These are phyloP conservation scores for Populus pruinosa DNA, from an alignment of 345 rosid genomes.

Conservation along the genomic window DNA sequence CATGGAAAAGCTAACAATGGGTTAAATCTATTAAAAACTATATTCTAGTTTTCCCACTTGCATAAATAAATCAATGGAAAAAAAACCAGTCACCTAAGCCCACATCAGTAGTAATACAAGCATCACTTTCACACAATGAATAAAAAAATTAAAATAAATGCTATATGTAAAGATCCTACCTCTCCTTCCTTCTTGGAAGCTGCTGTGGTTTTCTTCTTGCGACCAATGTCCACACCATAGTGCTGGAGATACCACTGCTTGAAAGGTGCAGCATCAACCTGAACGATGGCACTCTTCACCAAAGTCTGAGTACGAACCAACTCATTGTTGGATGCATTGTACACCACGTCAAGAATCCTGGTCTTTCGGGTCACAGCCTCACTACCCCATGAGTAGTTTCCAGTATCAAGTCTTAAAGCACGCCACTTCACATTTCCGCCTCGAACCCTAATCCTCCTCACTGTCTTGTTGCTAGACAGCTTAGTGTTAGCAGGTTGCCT, in stretches of 20 bases:
- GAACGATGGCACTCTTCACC: conserved; percentile 29
- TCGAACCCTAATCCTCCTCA: conserved; percentile 29
- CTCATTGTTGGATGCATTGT: conserved; percentile 33
- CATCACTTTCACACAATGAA: not conserved
- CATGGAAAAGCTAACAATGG: not conserved
- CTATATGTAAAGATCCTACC: not conserved
- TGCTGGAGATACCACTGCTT: conserved; percentile 35
- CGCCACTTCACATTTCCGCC: conserved; percentile 36
- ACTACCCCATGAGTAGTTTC: conserved; percentile 35
- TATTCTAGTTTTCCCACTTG: too few species aligned
- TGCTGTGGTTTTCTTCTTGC: conserved; percentile 22
- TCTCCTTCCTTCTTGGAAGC: conserved; percentile 30
- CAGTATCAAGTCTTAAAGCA: conserved; percentile 33
- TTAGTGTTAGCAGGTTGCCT: conserved; percentile 31
- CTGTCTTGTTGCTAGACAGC: conserved; percentile 32
- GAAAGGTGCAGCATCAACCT: conserved; percentile 34
- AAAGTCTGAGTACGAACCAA: conserved; percentile 31
- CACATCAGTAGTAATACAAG: not conserved
- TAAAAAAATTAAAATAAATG: not conserved
- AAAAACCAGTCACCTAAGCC: not conserved
- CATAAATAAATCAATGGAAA: not conserved
- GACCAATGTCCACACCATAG: conserved; percentile 30
- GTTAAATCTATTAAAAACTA: not conserved
- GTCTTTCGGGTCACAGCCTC: conserved; percentile 33
- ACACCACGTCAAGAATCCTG: conserved; percentile 30